Conservation (phyloP, 2,329 filamentous ascomycete genomes). For the Penicillium glabrum region DNA sequence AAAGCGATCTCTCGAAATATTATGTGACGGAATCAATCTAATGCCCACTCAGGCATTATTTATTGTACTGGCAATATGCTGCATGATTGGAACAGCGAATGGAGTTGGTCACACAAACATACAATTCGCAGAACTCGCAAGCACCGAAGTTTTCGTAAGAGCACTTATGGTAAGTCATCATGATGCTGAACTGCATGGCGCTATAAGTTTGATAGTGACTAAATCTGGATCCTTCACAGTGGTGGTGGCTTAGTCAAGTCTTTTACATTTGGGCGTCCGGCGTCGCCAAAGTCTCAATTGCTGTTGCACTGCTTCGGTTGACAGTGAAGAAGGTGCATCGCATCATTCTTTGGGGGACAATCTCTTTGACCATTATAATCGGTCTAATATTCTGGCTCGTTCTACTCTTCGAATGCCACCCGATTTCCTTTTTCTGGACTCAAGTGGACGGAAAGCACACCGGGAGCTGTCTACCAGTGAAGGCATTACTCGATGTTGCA, state of each 20-base stretch:
- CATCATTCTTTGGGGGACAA: constrained; percentile 44
- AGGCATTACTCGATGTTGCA: constrained; percentile 8
- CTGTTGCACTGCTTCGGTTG: constrained; percentile 50
- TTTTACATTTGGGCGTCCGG: constrained; percentile 47
- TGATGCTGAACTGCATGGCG: background rate
- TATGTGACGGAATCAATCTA: background rate
- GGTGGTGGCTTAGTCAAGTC: constrained; percentile 51
- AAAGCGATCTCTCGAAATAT: background rate
- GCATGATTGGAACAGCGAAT: background rate
- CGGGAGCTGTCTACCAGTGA: constrained; percentile 5
- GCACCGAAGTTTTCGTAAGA: background rate
- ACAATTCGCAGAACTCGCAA: background rate
- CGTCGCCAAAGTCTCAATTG: constrained; percentile 49
- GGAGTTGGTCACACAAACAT: background rate
- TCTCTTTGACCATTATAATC: constrained; percentile 41
- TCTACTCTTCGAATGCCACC: background rate
- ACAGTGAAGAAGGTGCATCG: constrained; percentile 43
- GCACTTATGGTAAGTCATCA: background rate
- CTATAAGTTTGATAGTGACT: background rate
- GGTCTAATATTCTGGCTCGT: constrained; percentile 37
- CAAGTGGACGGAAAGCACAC: constrained; percentile 3
- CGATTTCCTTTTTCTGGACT: background rate
- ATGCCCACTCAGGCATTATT: background rate
- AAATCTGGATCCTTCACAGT: background rate
- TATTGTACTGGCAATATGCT: constrained; percentile 11